These are phyloP conservation scores for Cryphonectria nitschkei DNA, from an alignment of 2,329 filamentous ascomycete species.

Conservation along the genomic window DNA sequence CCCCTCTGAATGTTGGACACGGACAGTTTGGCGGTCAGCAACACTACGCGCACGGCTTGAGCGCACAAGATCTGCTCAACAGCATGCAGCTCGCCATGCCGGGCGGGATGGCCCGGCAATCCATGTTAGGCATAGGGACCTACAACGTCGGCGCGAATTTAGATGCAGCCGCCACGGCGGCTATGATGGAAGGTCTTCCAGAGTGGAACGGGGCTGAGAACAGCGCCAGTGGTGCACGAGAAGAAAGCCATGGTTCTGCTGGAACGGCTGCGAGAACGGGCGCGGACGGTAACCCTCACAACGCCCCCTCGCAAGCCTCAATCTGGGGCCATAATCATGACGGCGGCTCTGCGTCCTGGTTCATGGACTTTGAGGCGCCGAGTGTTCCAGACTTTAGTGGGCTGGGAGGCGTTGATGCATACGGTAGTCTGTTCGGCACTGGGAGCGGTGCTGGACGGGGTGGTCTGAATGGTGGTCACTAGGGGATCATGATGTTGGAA, in stretches of 20 bases:
- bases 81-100: constrained; percentile 42
- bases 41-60: constrained; percentile 45
- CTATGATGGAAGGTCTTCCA: constrained; percentile 45
- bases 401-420: constrained; percentile 46
- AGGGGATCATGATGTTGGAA: neutral
- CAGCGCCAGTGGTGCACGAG: constrained; percentile 33
- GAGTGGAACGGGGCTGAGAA: constrained; percentile 49
- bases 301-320: constrained; percentile 33
- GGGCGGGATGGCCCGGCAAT: constrained; percentile 54
- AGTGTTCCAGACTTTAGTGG: constrained; percentile 55
- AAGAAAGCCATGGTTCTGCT: constrained; percentile 31
- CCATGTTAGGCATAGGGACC: constrained; percentile 55
- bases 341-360: constrained; percentile 72
- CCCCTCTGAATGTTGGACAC: constrained; percentile 49
- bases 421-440: constrained; percentile 53
- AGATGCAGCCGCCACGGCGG: constrained; percentile 38
- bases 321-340: constrained; percentile 45
- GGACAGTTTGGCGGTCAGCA: constrained; percentile 40
- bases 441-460: constrained; percentile 28
- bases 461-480: constrained; percentile 35
- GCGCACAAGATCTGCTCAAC: constrained; percentile 55
- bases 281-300: constrained; percentile 16
- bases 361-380: constrained; percentile 85
- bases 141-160: constrained; percentile 37
- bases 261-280: constrained; percentile 28